phyloP scores from a whole-genome alignment of 345 rosid species.

The Hibiscus trionum region DNA sequence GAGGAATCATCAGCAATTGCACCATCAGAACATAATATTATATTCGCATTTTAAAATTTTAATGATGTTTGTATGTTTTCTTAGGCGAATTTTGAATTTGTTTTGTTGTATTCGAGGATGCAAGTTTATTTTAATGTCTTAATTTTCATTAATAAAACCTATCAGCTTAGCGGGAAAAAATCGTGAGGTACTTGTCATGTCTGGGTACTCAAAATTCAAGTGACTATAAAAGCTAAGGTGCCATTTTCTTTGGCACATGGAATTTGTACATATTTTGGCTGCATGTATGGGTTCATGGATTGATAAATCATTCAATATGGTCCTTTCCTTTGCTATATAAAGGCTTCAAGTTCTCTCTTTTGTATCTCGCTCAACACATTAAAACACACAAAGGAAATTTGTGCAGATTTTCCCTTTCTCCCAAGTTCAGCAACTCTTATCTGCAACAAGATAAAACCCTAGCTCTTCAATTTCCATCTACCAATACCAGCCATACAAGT shows the following conservation, averaged over 20 bases:
- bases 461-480: constrained; percentile 18
- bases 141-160: too few relatives aligned
- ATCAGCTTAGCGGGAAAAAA: too few relatives aligned
- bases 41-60: background rate
- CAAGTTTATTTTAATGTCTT: too few relatives aligned
- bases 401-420: background rate
- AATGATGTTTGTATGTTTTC: too few relatives aligned
- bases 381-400: background rate
- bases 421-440: background rate
- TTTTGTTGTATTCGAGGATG: too few relatives aligned
- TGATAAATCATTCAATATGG: constrained; percentile 14
- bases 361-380: background rate
- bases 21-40: background rate
- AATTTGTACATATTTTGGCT: constrained; percentile 15
- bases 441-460: constrained; percentile 24
- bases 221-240: too few relatives aligned
- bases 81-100: too few relatives aligned
- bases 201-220: too few relatives aligned
- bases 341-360: constrained; percentile 4
- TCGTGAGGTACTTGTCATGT: too few relatives aligned
- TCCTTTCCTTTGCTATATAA: constrained; percentile 12
- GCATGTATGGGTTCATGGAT: background rate
- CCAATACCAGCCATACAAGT: constrained; percentile 18
- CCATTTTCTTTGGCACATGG: too few relatives aligned
- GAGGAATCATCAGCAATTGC: constrained; percentile 15